phyloP scores from a whole-genome alignment of 352 stramenopile species.

The Phytopythium kandeliae region DNA sequence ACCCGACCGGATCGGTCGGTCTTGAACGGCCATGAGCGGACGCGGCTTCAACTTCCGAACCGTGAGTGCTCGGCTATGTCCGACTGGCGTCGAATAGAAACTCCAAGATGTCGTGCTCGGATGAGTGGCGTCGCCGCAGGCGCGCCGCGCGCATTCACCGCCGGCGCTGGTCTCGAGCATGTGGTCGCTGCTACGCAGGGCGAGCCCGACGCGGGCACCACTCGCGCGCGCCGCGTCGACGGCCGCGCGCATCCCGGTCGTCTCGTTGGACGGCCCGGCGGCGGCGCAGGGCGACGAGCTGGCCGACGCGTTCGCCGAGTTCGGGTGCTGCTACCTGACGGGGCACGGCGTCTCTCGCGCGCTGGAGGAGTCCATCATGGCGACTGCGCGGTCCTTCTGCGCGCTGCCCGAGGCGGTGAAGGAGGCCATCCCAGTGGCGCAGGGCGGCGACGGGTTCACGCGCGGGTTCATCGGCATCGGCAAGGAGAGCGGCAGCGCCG shows the following conservation, averaged over 20 bases:
- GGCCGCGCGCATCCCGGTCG: constrained; percentile 23
- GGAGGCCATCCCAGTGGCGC: constrained; percentile 45
- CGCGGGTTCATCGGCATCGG: constrained; percentile 76
- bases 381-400: constrained; percentile 53
- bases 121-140: no score
- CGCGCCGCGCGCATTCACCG: no score
- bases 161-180: no score
- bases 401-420: constrained; percentile 43
- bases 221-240: background rate
- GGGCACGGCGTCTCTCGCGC: constrained; percentile 50
- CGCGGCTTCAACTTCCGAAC: background rate
- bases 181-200: background rate
- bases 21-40: background rate
- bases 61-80: background rate
- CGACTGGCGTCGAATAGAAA: background rate
- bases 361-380: constrained; percentile 46
- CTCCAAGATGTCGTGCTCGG: background rate
- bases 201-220: no score
- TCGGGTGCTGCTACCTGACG: constrained; percentile 70
- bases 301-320: constrained; percentile 55
- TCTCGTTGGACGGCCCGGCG: constrained; percentile 47
- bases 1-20: background rate
- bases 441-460: constrained; percentile 67
- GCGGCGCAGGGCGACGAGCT: constrained; percentile 31
- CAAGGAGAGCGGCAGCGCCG: constrained; percentile 71